A percentile compares a stretch with the other conserved stretches of the same genome.
phyloP scores from a whole-genome alignment of 106 monocot species.

The Agapanthus africanus region DNA sequence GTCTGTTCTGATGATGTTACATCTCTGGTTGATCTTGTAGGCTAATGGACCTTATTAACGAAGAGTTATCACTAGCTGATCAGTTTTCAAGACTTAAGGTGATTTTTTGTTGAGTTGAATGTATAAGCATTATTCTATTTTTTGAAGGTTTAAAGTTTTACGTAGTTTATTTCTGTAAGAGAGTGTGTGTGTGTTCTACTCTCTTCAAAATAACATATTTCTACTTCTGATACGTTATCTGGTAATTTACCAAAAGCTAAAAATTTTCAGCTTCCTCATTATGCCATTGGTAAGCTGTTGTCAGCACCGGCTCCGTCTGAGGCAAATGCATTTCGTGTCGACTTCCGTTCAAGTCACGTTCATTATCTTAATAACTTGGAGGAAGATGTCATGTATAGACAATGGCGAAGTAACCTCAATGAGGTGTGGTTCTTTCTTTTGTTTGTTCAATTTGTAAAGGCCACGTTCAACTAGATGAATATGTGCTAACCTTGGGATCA shows the following conservation, averaged over 20 bases:
- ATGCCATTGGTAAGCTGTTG: constrained; percentile 66
- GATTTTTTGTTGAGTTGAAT: constrained; percentile 4
- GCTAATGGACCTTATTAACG: constrained; percentile 84
- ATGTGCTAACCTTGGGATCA: background rate
- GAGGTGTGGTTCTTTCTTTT: constrained; percentile 48
- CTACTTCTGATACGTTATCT: background rate
- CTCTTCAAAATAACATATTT: too few species aligned
- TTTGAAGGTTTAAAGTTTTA: background rate
- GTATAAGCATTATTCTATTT: background rate
- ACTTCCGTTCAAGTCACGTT: constrained; percentile 84
- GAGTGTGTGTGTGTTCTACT: too few species aligned
- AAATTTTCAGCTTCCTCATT: constrained; percentile 73
- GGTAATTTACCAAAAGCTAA: constrained; percentile 10
- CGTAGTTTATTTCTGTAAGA: background rate
- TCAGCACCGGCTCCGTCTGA: constrained; percentile 67
- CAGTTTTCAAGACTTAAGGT: constrained; percentile 84
- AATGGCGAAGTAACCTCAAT: constrained; percentile 87
- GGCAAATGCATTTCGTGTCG: constrained; percentile 69
- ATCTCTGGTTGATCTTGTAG: constrained; percentile 44
- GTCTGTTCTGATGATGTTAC: too few species aligned
- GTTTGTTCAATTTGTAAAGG: background rate
- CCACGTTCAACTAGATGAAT: background rate
- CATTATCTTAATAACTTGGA: constrained; percentile 94
- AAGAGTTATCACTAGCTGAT: constrained; percentile 81
- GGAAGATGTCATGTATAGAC: constrained; percentile 82